These are phyloP conservation scores for Capillidium heterosporum DNA, from an alignment of 371 early-diverging fungal species.

Conservation along the genomic window DNA sequence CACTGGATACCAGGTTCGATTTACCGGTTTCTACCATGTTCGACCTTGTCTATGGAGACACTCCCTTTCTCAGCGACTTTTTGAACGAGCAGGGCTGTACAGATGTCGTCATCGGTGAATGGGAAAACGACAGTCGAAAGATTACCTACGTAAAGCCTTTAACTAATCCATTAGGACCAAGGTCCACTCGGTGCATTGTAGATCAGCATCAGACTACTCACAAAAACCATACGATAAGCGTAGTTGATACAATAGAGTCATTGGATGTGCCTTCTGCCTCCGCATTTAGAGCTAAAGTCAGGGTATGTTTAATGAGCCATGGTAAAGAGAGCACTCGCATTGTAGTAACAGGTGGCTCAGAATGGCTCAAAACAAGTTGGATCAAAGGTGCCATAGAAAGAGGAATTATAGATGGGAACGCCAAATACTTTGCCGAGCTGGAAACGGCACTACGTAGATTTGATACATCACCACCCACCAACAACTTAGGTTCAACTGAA, in stretches of 20 bases:
- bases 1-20: not conserved
- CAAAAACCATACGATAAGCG: not conserved
- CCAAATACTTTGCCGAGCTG: not conserved
- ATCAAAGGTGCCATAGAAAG: conserved; percentile 58
- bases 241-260: conserved; percentile 11
- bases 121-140: not conserved
- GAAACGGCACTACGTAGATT: not conserved
- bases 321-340: conserved; percentile 35
- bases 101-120: not conserved
- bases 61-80: not conserved
- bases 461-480: no score
- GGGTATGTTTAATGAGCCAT: conserved; percentile 70
- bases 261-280: conserved; percentile 80
- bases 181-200: not conserved
- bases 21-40: not conserved
- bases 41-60: not conserved
- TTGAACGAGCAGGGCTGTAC: not conserved
- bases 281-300: conserved; percentile 49
- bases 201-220: not conserved
- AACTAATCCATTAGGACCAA: not conserved
- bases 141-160: conserved; percentile 1
- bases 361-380: conserved; percentile 59
- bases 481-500: no score
- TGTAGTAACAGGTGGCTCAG: conserved; percentile 43
- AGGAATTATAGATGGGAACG: not conserved